phyloP scores from a whole-genome alignment of 2,329 filamentous ascomycete species.

The Aspergillus phoenicis region DNA sequence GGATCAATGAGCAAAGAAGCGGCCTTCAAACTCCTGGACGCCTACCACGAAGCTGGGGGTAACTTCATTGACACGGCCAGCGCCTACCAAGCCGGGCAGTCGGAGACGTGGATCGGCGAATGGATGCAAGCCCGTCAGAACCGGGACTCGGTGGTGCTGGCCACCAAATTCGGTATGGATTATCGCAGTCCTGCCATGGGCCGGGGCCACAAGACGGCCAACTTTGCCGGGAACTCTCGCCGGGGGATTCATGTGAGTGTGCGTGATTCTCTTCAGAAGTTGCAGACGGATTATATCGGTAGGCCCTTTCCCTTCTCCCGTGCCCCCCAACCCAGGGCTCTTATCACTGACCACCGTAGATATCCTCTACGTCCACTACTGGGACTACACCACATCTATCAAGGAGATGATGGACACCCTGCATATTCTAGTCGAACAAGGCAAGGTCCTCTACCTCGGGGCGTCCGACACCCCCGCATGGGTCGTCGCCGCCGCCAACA shows the following conservation, averaged over 20 bases:
- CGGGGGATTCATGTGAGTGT: slow-evolving; percentile 12
- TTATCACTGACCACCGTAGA: slow-evolving; percentile 31
- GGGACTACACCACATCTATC: slow-evolving; percentile 48
- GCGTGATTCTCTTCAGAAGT: slow-evolving; percentile 7
- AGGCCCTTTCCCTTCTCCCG: too few species aligned
- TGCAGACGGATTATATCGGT: slow-evolving; percentile 17
- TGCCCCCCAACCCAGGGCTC: too few species aligned
- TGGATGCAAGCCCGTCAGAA: slow-evolving; percentile 52
- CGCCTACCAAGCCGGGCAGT: slow-evolving; percentile 53
- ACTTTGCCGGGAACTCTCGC: slow-evolving; percentile 19
- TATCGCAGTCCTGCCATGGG: slow-evolving; percentile 43
- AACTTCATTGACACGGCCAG: slow-evolving; percentile 60
- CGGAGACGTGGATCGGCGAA: slow-evolving; percentile 55
- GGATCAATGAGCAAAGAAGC: slow-evolving; percentile 61
- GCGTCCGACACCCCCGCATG: slow-evolving; percentile 47
- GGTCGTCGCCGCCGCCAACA: slow-evolving; percentile 44
- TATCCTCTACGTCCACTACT: slow-evolving; percentile 59
- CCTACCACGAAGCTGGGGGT: slow-evolving; percentile 53
- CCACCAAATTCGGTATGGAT: slow-evolving; percentile 22
- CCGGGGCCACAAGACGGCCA: slow-evolving; percentile 33
- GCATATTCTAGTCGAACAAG: slow-evolving; percentile 41
- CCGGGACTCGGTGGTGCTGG: slow-evolving; percentile 54
- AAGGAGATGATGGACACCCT: slow-evolving; percentile 44
- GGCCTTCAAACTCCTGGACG: slow-evolving; percentile 53
- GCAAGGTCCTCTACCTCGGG: slow-evolving; percentile 47